Conservation (phyloP, 2,329 filamentous ascomycete genomes). For the Neonectria faginata region DNA sequence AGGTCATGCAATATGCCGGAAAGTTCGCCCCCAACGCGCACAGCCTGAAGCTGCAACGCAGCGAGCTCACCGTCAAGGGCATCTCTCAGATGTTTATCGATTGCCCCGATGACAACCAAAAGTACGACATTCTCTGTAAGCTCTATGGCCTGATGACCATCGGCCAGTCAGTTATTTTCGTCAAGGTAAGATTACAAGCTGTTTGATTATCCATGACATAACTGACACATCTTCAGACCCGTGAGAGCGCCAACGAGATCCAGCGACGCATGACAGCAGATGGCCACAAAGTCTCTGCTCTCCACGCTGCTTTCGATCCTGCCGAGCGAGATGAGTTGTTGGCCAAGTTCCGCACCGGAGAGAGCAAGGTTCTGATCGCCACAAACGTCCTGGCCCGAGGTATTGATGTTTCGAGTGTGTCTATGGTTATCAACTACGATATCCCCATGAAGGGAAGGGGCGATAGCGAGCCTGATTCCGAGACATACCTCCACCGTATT, state of each 20-base stretch:
- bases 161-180: conserved; percentile 97
- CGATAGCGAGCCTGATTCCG: conserved; percentile 86
- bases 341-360: conserved; percentile 85
- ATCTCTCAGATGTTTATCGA: conserved; percentile 99
- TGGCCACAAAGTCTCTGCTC: conserved; percentile 89
- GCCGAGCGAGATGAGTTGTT: conserved; percentile 85
- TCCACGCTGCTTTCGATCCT: conserved; percentile 91
- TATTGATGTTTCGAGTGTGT: conserved; percentile 91
- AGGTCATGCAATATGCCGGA: conserved; percentile 85
- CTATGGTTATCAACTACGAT: conserved; percentile 98
- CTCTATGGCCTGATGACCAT: conserved; percentile 97
- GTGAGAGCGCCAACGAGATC: conserved; percentile 86
- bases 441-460: conserved; percentile 80
- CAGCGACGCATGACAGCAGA: conserved; percentile 87
- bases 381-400: conserved; percentile 97
- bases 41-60: conserved; percentile 85
- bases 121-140: conserved; percentile 89
- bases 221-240: conserved; percentile 67
- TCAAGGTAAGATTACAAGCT: conserved; percentile 71
- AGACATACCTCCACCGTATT: conserved; percentile 98
- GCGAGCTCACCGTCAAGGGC: conserved; percentile 94
- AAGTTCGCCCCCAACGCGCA: conserved; percentile 89
- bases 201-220: neutral
- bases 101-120: conserved; percentile 82
- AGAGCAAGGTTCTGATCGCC: conserved; percentile 95